These are phyloP conservation scores for Candida sonorensis DNA, from an alignment of 805 yeast species.

Conservation along the genomic window DNA sequence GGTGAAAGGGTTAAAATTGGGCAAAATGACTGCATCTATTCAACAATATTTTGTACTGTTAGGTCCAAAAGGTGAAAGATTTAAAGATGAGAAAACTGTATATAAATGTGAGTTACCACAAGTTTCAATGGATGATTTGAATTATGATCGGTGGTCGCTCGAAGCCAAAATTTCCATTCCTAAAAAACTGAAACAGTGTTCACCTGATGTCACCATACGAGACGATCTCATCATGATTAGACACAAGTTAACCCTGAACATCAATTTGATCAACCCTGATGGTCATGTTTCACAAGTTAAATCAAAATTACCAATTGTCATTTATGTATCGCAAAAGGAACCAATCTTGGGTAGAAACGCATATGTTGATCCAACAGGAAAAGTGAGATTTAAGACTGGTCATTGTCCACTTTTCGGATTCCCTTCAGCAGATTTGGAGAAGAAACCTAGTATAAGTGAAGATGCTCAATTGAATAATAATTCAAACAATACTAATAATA, in stretches of 20 bases:
- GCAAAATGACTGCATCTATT: conserved; percentile 27
- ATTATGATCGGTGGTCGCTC: conserved; percentile 39
- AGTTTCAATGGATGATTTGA: conserved; percentile 25
- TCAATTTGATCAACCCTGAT: conserved; percentile 39
- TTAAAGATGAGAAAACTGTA: conserved; percentile 23
- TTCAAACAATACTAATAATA: too few species aligned
- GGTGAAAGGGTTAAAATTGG: conserved; percentile 36
- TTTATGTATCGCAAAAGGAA: conserved; percentile 35
- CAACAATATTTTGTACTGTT: conserved; percentile 24
- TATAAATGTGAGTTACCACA: conserved; percentile 33
- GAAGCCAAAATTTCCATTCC: conserved; percentile 37
- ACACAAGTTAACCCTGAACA: conserved; percentile 38
- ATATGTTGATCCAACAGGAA: conserved; percentile 19
- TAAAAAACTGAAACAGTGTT: conserved; percentile 29
- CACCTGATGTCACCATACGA: conserved; percentile 36
- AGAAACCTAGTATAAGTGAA: too few species aligned
- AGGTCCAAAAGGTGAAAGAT: conserved; percentile 15
- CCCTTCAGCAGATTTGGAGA: background rate
- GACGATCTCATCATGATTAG: conserved; percentile 36
- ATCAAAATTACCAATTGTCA: conserved; percentile 41
- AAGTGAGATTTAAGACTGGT: conserved; percentile 18
- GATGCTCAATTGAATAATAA: too few species aligned
- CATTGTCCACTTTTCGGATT: conserved; percentile 1
- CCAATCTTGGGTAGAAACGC: conserved; percentile 19
- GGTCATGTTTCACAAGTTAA: conserved; percentile 47